A percentile compares a stretch with the other conserved stretches of the same genome.
phyloP scores from a whole-genome alignment of 371 early-diverging fungal species.

The Apophysomyces variabilis region DNA sequence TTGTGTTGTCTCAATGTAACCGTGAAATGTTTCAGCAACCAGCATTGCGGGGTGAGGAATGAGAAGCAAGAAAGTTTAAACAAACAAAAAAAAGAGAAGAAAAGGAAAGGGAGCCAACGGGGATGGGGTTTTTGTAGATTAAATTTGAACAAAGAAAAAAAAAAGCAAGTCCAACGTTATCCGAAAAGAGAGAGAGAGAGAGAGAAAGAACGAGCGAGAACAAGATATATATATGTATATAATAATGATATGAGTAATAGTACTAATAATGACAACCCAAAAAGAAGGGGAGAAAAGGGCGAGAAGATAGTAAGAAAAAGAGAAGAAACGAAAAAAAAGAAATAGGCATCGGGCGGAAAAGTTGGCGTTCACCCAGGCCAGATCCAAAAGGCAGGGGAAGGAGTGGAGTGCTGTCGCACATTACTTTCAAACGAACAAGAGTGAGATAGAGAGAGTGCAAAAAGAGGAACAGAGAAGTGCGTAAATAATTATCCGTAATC shows the following conservation, averaged over 20 bases:
- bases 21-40: slow-evolving; percentile 68
- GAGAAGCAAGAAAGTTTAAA: slow-evolving; percentile 2
- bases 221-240: background rate
- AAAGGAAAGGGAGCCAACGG: background rate
- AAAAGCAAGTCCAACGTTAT: background rate
- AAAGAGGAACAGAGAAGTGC: background rate
- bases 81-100: slow-evolving; percentile 12
- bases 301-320: slow-evolving; percentile 6
- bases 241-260: background rate
- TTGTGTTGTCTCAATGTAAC: slow-evolving; percentile 71
- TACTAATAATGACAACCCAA: slow-evolving; percentile 3
- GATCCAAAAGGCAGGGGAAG: slow-evolving; percentile 3
- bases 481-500: slow-evolving; percentile 11
- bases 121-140: too few species aligned
- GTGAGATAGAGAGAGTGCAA: background rate
- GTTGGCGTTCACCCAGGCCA: slow-evolving; percentile 9
- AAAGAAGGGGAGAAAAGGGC: slow-evolving; percentile 8
- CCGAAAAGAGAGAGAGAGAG: slow-evolving; percentile 7
- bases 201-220: background rate
- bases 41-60: slow-evolving; percentile 16
- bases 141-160: background rate
- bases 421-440: too few species aligned
- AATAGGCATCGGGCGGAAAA: slow-evolving; percentile 6
- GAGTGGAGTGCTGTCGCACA: slow-evolving; percentile 9
- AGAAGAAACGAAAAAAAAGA: slow-evolving; percentile 14